Percentiles rank a stretch among this genome's conserved stretches.
phyloP scores from a whole-genome alignment of 257 asterid genomes.

The Ocimum tenuiflorum region DNA sequence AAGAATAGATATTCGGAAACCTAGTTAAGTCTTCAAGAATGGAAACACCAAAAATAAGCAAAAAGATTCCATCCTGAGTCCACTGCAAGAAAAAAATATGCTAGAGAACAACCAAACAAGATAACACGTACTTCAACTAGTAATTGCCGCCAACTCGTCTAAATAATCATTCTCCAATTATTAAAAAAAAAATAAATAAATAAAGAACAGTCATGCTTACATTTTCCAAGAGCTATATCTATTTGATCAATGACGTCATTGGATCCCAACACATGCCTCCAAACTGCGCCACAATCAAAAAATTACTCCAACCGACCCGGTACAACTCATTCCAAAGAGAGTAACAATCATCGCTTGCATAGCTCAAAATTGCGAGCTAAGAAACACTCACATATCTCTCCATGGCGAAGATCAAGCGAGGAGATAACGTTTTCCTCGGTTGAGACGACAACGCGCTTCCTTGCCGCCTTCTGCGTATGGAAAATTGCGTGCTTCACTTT shows the following conservation, averaged over 20 bases:
- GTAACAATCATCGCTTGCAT: background rate
- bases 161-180: background rate
- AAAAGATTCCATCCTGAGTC: background rate
- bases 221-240: conserved; percentile 80
- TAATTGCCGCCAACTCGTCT: background rate
- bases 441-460: conserved; percentile 89
- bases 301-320: background rate
- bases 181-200: background rate
- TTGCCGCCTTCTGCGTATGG: conserved; percentile 88
- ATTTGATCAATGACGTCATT: conserved; percentile 65
- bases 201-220: conserved; percentile 30
- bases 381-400: conserved; percentile 68
- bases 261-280: conserved; percentile 94
- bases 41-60: background rate
- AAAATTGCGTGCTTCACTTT: conserved; percentile 94
- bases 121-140: conserved; percentile 3
- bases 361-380: background rate
- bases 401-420: conserved; percentile 96
- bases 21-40: background rate
- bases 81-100: background rate
- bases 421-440: conserved; percentile 93
- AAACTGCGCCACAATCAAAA: conserved; percentile 53
- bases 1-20: conserved; percentile 1
- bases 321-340: background rate
- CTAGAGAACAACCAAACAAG: background rate